These are phyloP conservation scores for Pseudopithomyces maydicus DNA, from an alignment of 2,329 filamentous ascomycete species.

Conservation along the genomic window DNA sequence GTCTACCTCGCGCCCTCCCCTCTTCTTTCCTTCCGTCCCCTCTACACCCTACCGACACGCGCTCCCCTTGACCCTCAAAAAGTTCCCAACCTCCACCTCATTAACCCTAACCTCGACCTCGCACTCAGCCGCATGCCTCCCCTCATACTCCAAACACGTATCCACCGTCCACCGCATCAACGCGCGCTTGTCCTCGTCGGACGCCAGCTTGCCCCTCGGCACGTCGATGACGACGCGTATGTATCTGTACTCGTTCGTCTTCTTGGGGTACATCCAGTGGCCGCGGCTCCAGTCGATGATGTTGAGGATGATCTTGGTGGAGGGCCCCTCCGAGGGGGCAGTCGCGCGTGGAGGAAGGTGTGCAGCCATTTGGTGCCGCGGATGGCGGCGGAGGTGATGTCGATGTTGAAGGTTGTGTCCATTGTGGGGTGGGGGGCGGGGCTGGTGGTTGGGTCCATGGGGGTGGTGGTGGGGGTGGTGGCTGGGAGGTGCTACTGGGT, in stretches of 20 bases:
- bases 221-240: conserved; percentile 2
- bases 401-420: not conserved
- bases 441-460: not conserved
- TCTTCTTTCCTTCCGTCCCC: too few species aligned
- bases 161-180: not conserved
- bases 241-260: not conserved
- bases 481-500: too few species aligned
- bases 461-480: too few species aligned
- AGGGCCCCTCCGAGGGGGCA: not conserved
- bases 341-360: not conserved
- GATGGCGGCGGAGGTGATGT: not conserved
- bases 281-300: not conserved
- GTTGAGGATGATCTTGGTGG: not conserved
- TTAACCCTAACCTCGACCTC: conserved; percentile 3
- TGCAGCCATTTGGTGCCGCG: not conserved
- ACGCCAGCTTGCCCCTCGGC: not conserved
- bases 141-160: not conserved
- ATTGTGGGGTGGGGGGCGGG: too few species aligned
- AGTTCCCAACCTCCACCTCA: not conserved
- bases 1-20: too few species aligned
- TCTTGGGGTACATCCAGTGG: not conserved
- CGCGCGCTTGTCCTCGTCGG: not conserved
- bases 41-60: not conserved
- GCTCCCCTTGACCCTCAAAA: not conserved
- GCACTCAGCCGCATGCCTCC: not conserved